These are phyloP conservation scores for Jamesozyma hellenica DNA, from an alignment of 805 yeast species.

Conservation along the genomic window DNA sequence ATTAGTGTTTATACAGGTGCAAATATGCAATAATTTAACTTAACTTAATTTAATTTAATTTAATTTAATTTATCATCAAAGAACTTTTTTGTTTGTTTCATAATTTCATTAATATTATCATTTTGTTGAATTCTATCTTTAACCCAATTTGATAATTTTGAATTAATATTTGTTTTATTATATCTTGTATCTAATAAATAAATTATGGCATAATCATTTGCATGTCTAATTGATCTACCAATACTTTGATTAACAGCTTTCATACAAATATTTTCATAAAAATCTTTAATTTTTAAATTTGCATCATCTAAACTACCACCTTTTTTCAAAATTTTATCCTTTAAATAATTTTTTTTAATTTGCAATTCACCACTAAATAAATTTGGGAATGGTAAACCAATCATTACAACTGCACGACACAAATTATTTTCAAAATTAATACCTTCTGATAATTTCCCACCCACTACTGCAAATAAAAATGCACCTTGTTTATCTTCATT, in stretches of 20 bases:
- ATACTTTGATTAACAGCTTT: conserved; percentile 85
- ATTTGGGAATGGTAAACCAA: conserved; percentile 87
- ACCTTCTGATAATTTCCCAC: conserved; percentile 89
- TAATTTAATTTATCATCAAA: conserved; percentile 8
- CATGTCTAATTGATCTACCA: conserved; percentile 84
- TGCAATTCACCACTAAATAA: conserved; percentile 70
- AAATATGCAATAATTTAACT: neutral
- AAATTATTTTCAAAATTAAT: conserved; percentile 79
- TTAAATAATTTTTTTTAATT: conserved; percentile 59
- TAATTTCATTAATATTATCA: conserved; percentile 9
- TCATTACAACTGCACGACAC: conserved; percentile 80
- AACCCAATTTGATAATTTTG: conserved; percentile 70
- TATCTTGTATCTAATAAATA: conserved; percentile 63
- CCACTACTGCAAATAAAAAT: conserved; percentile 71
- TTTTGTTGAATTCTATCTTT: conserved; percentile 30
- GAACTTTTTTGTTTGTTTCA: conserved; percentile 17
- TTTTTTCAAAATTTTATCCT: conserved; percentile 34
- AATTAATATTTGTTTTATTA: conserved; percentile 34
- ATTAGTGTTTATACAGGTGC: conserved; percentile 26
- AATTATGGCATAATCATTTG: conserved; percentile 68
- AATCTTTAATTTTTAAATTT: conserved; percentile 38
- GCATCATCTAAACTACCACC: conserved; percentile 45
- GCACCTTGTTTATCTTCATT: conserved; percentile 40
- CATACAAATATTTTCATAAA: conserved; percentile 80
- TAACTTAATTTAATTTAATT: neutral